Evolutionary conservation across 805 yeast species (phyloP).

Genomic region (Starmerella stigmatis): DNA sequence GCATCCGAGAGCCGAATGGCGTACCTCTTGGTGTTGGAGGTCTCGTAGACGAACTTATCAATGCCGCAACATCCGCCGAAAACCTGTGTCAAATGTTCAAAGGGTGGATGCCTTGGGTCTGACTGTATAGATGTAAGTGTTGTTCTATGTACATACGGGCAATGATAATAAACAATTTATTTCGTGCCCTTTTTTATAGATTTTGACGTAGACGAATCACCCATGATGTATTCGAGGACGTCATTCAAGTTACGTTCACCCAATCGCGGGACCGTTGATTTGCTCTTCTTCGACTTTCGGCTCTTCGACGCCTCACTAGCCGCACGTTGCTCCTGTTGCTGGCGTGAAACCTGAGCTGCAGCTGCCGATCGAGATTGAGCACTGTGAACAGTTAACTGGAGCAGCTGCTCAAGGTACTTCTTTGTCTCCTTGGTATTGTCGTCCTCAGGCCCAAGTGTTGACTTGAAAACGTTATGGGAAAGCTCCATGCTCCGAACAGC

Average conservation of each 20-base stretch:
- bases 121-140: neutral
- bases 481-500: conserved; percentile 47
- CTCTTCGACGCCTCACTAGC: neutral
- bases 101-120: conserved; percentile 82
- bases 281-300: neutral
- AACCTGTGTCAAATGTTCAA: conserved; percentile 77
- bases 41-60: conserved; percentile 80
- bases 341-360: neutral
- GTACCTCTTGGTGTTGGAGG: conserved; percentile 83
- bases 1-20: conserved; percentile 70
- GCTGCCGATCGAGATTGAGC: conserved; percentile 9
- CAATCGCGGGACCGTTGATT: neutral
- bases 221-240: conserved; percentile 46
- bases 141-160: conserved; percentile 6
- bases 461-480: conserved; percentile 49
- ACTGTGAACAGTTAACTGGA: conserved; percentile 36
- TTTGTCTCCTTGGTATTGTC: conserved; percentile 55
- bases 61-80: conserved; percentile 63
- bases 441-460: conserved; percentile 57
- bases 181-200: neutral
- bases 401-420: conserved; percentile 52
- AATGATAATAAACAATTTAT: neutral
- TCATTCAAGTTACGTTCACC: conserved; percentile 47
- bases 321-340: neutral
- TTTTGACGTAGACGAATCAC: conserved; percentile 7